Conservation (phyloP, 306 rosid genomes). For the Canavalia ensiformis region DNA sequence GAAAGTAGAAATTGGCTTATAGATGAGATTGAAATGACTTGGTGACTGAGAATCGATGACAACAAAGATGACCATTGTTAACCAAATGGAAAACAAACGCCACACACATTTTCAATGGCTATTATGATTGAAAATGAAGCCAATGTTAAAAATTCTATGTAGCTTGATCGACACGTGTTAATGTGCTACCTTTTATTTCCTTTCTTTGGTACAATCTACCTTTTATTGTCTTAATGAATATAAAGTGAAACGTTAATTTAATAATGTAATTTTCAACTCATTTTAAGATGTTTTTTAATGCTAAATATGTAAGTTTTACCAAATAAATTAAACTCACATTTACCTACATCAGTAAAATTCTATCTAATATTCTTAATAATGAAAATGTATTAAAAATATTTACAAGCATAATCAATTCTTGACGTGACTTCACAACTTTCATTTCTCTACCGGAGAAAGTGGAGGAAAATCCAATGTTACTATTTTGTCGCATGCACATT, state of each 20-base stretch:
- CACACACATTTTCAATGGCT: conserved; percentile 30
- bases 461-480: conserved; percentile 45
- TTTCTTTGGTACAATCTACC: neutral
- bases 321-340: neutral
- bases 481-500: conserved; percentile 30
- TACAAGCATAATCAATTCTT: neutral
- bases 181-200: conserved; percentile 3
- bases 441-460: conserved; percentile 35
- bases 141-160: neutral
- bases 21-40: conserved; percentile 51
- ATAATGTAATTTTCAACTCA: neutral
- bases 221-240: neutral
- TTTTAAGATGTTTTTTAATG: neutral
- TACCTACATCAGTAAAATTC: neutral
- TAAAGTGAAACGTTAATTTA: conserved; percentile 11
- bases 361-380: neutral
- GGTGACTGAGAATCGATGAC: conserved; percentile 45
- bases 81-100: conserved; percentile 25
- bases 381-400: neutral
- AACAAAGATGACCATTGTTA: neutral
- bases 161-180: conserved; percentile 53
- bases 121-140: conserved; percentile 33
- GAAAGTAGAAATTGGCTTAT: conserved; percentile 33
- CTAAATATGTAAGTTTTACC: neutral
- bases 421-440: conserved; percentile 37